Evolutionary conservation across 2,329 filamentous ascomycete species (phyloP), one percentile per base, ranked within the genome.

Genomic region (Helotiales sp.): DNA sequence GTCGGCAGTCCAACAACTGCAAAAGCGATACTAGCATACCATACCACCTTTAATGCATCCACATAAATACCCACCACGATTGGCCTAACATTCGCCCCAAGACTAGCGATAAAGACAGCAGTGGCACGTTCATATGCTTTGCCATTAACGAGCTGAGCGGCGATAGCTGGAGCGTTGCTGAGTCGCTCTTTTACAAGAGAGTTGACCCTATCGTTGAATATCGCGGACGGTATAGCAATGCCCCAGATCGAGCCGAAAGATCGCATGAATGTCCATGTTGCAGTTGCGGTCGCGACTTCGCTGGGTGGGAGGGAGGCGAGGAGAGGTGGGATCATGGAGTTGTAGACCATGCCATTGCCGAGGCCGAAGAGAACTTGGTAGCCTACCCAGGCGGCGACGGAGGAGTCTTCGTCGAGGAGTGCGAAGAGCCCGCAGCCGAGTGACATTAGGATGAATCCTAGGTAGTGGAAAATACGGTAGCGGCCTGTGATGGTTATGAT

Each of bases 301-400:
- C 83, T 82, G 54, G 84, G 84, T 34, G 85, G 82, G 30, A 91
- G 83, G 50, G 86, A 84, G 30, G 86, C 86, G 75, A 92, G 90
- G 13, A 91, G 80, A 0, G 89, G 89, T 61, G 92, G 88, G 11
- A 92, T 82, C 2, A 89, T 89, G 1, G 85, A 81, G 75, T 92
- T 89, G 78, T 92, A 91, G 73, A 90, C 88, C 11, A 89, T 88
- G 0, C 89, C 90, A 6, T 89, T 81, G 13, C 89, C 89, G 8
- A 89, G 79, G 58, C 88, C 89, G 0, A 85, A 85, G 40, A 91
- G 79, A 65, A 90, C 84, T 75, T 90, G 87, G 77, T 83, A 90
- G 47, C 88, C 70, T 74, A 88, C 80, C 17, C 88, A 81, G 73
- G 85, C 86, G 68, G 80, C 80, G 81, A 84, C 85, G 75, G 85